A percentile compares a stretch with the other conserved stretches of the same genome.
Evolutionary conservation across 257 asterid genomes (phyloP).

Genomic region (Marsdenia floribunda): DNA sequence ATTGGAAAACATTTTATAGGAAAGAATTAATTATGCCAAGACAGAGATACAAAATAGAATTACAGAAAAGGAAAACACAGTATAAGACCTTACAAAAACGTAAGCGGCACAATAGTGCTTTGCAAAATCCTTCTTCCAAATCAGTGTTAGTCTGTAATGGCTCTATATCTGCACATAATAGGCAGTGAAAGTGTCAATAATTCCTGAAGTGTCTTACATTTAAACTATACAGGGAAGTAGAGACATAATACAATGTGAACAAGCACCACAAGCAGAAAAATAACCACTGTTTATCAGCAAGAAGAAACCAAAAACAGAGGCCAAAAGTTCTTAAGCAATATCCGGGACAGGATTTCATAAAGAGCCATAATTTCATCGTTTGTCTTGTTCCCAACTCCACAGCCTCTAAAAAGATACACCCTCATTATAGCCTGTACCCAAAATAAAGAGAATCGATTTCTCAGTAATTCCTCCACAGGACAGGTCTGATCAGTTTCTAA

Average conservation of each 20-base stretch:
- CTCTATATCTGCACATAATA: slow-evolving; percentile 65
- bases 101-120: slow-evolving; percentile 86
- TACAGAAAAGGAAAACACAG: slow-evolving; percentile 38
- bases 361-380: background rate
- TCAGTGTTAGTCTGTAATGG: slow-evolving; percentile 72
- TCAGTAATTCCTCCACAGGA: background rate
- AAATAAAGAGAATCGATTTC: background rate
- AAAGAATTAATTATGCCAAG: background rate
- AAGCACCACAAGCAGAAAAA: background rate
- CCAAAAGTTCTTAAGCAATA: background rate
- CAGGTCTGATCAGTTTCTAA: background rate
- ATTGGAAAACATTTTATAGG: background rate
- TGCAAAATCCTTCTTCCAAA: slow-evolving; percentile 95
- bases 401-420: background rate
- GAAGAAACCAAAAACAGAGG: background rate
- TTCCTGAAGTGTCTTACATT: background rate
- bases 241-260: background rate
- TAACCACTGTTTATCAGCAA: background rate
- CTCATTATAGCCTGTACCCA: background rate
- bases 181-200: slow-evolving; percentile 4
- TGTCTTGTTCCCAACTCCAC: background rate
- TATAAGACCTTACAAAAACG: slow-evolving; percentile 99
- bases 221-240: background rate
- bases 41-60: slow-evolving; percentile 1
- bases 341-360: background rate